These are phyloP conservation scores for Alternaria panax DNA, from an alignment of 2,329 filamentous ascomycete species.

Conservation along the genomic window DNA sequence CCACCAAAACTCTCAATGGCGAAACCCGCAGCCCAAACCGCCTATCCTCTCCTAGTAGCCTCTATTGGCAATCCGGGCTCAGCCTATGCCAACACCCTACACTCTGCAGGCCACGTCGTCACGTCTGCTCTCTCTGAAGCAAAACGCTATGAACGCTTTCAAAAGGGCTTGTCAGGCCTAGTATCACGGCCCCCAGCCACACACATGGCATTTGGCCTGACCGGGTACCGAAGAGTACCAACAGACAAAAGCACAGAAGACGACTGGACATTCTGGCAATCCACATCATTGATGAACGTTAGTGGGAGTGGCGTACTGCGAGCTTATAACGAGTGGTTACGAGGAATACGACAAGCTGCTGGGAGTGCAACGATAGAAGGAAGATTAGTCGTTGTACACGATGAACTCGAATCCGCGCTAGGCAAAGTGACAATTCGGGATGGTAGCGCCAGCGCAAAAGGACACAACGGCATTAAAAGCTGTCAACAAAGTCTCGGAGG, in stretches of 20 bases:
- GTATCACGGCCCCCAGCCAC: constrained; percentile 38
- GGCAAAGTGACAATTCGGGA: constrained; percentile 71
- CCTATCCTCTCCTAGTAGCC: constrained; percentile 72
- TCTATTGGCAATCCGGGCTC: constrained; percentile 83
- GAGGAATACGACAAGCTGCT: constrained; percentile 10
- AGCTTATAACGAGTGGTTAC: constrained; percentile 66
- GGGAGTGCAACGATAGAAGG: constrained; percentile 40
- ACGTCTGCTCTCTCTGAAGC: constrained; percentile 57
- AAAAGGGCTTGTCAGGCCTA: constrained; percentile 39
- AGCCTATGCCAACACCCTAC: constrained; percentile 76
- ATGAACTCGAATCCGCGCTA: constrained; percentile 79
- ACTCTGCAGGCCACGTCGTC: constrained; percentile 85
- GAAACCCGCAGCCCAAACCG: constrained; percentile 36
- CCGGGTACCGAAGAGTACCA: constrained; percentile 27
- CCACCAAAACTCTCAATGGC: constrained; percentile 14
- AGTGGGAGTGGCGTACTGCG: constrained; percentile 74
- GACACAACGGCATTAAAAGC: constrained; percentile 58
- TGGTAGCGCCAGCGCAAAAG: constrained; percentile 60
- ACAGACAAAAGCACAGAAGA: constrained; percentile 32
- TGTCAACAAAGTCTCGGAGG: constrained; percentile 38
- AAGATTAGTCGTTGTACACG: constrained; percentile 80
- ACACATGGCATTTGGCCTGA: constrained; percentile 54
- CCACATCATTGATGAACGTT: constrained; percentile 82
- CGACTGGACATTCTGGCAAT: constrained; percentile 74
- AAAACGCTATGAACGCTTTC: constrained; percentile 42